Conservation (phyloP, 2,329 filamentous ascomycete species). For the Eutypa lata region DNA sequence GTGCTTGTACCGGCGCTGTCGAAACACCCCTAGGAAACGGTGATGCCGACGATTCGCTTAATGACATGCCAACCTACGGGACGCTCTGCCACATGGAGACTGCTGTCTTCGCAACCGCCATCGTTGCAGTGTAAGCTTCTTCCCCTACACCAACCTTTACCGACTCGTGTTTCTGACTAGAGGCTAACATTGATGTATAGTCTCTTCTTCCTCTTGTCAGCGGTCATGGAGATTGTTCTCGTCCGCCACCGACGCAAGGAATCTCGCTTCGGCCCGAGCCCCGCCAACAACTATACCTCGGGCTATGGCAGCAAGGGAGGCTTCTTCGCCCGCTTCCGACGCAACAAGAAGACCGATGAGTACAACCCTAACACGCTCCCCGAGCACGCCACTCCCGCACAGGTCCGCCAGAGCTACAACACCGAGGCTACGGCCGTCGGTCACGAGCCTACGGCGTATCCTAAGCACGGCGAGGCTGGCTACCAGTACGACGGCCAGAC, state of each 20-base stretch:
- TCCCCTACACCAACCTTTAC: background rate
- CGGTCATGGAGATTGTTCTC: slow-evolving; percentile 65
- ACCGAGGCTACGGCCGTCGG: slow-evolving; percentile 33
- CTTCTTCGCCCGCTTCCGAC: slow-evolving; percentile 30
- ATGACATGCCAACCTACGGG: slow-evolving; percentile 44
- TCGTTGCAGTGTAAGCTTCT: slow-evolving; percentile 65
- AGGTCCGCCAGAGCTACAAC: slow-evolving; percentile 33
- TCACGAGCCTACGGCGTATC: slow-evolving; percentile 16
- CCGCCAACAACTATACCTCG: slow-evolving; percentile 38
- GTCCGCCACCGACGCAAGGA: slow-evolving; percentile 64
- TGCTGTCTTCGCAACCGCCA: slow-evolving; percentile 72
- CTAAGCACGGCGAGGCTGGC: slow-evolving; percentile 28
- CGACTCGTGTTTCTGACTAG: background rate
- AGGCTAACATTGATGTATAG: slow-evolving; percentile 33
- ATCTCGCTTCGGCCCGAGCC: slow-evolving; percentile 36
- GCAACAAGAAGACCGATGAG: slow-evolving; percentile 12
- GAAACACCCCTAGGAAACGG: slow-evolving; percentile 69
- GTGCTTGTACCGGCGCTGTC: slow-evolving; percentile 58
- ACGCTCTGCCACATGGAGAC: slow-evolving; percentile 72
- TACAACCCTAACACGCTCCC: slow-evolving; percentile 31
- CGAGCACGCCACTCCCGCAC: slow-evolving; percentile 30
- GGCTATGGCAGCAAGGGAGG: slow-evolving; percentile 29
- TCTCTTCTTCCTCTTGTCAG: slow-evolving; percentile 72
- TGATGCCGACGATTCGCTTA: slow-evolving; percentile 44
- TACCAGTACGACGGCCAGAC: slow-evolving; percentile 25